Evolutionary conservation across 495 filamentous ascomycete genomes (phyloP), one percentile per base, ranked within the genome.

Genomic region (Penicillium malachiteum): DNA sequence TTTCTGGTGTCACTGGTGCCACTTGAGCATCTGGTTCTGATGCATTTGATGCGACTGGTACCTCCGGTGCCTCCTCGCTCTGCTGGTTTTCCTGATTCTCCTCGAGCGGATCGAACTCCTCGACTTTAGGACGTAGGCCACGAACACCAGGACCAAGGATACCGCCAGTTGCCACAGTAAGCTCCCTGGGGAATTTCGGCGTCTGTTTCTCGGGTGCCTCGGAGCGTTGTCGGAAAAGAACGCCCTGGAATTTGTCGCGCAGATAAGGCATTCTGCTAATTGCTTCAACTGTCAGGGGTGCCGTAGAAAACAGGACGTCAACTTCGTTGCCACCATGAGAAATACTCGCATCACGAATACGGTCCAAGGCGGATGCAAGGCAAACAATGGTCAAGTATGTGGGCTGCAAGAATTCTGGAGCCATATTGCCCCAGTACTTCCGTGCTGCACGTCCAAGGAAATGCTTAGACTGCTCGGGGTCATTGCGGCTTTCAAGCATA

Each of bases 371-470:
- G 10, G 71, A 63, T 7, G 81, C 81, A 14, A 89, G 69, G 18
- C 76, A 70, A 2, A 86, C 76, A 60, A 87, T 65, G 0, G 83
- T 82, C 31, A 71, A 44, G 50, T 85, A 85, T 26, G 71, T 71
- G 6, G 82, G 83, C 42, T 78, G 69, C 56, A 81, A 58, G 55
- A 73, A 72, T 31, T 65, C 66, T 0, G 73, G 75, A 21, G 71
- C 51, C 1, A 75, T 59, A 16, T 68, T 67, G 39, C 60, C 67
- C 73, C 74, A 78, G 49, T 73, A 66, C 26, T 48, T 55, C 8
- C 54, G 42, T 21, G 62, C 65, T 9, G 55, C 43, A 59, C 65
- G 70, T 7, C 69, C 65, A 37, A 78, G 65, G 30, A 70, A 49
- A 39, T 59, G 49, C 5, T 54, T 50, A 7, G 65, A 62, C 17